Evolutionary conservation across 495 filamentous ascomycete species (phyloP).

Genomic region (Aspergillus steynii): DNA sequence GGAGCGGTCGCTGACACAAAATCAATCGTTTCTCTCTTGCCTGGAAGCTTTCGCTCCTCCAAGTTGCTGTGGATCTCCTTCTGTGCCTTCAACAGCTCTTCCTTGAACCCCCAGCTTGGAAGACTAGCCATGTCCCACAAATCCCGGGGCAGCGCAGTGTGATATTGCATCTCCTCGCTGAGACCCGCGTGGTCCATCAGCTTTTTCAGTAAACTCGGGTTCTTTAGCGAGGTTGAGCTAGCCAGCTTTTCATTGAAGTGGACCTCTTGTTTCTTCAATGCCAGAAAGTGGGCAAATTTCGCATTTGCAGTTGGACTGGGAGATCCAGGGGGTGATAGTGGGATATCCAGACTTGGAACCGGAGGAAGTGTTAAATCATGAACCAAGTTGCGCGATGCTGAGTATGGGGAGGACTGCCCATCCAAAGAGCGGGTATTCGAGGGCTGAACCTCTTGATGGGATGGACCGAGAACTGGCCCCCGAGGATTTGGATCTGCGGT

Average conservation of each 20-base stretch:
- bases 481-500: constrained; percentile 19
- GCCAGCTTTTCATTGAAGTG: constrained; percentile 90
- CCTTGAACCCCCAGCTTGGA: constrained; percentile 72
- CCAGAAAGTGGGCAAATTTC: constrained; percentile 82
- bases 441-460: constrained; percentile 27
- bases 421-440: constrained; percentile 21
- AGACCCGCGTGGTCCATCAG: constrained; percentile 81
- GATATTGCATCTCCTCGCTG: constrained; percentile 66
- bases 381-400: constrained; percentile 62
- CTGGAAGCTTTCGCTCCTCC: constrained; percentile 53
- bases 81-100: constrained; percentile 66
- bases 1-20: constrained; percentile 62
- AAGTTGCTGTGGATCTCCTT: constrained; percentile 57
- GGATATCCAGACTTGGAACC: constrained; percentile 75
- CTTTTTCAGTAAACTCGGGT: constrained; percentile 77
- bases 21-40: constrained; percentile 66
- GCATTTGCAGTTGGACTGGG: constrained; percentile 62
- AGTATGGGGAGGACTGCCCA: constrained; percentile 67
- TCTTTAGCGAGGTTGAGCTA: constrained; percentile 67
- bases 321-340: constrained; percentile 78
- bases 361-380: constrained; percentile 86
- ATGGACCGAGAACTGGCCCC: constrained; percentile 50
- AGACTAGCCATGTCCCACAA: constrained; percentile 68
- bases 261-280: constrained; percentile 77
- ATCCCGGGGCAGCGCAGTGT: constrained; percentile 65